Evolutionary conservation across 169 alveolate genomes (phyloP).

Genomic region (Plasmodium gaboni): DNA sequence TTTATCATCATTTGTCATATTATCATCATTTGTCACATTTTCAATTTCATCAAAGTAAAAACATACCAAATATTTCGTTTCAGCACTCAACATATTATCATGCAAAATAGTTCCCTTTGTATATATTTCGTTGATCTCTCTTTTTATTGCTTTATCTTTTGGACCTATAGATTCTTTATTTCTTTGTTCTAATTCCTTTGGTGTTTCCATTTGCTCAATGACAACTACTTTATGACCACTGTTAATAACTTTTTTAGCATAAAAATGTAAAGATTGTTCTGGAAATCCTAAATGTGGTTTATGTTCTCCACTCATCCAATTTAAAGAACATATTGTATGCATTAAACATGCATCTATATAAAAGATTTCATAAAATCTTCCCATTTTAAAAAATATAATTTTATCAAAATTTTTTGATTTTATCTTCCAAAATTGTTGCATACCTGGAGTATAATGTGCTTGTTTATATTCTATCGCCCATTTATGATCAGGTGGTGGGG

Average conservation of each 20-base stretch:
- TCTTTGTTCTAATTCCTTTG: slow-evolving; percentile 93
- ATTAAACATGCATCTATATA: slow-evolving; percentile 97
- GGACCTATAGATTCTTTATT: slow-evolving; percentile 83
- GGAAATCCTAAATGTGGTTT: slow-evolving; percentile 99
- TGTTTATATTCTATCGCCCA: slow-evolving; percentile 87
- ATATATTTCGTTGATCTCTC: slow-evolving; percentile 94
- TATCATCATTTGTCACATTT: slow-evolving; percentile 4
- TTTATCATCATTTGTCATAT: background rate
- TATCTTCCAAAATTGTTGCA: slow-evolving; percentile 98
- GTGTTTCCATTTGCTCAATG: slow-evolving; percentile 99
- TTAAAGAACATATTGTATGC: slow-evolving; percentile 93
- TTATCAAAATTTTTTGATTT: slow-evolving; percentile 96
- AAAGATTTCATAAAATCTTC: slow-evolving; percentile 94
- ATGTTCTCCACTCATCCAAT: slow-evolving; percentile 98
- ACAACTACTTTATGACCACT: slow-evolving; percentile 97
- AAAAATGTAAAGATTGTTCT: slow-evolving; percentile 96
- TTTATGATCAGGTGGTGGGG: slow-evolving; percentile 92
- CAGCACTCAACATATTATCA: slow-evolving; percentile 86
- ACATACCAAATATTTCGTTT: slow-evolving; percentile 83
- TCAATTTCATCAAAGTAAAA: slow-evolving; percentile 77
- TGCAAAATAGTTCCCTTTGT: slow-evolving; percentile 95
- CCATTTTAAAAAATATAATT: slow-evolving; percentile 97
- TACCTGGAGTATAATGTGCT: slow-evolving; percentile 96
- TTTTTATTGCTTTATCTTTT: slow-evolving; percentile 91
- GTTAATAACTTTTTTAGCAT: slow-evolving; percentile 92